Evolutionary conservation across 2,329 filamentous ascomycete genomes (phyloP), one percentile per base, ranked within the genome.

Genomic region (Plectosphaerella sp.): DNA sequence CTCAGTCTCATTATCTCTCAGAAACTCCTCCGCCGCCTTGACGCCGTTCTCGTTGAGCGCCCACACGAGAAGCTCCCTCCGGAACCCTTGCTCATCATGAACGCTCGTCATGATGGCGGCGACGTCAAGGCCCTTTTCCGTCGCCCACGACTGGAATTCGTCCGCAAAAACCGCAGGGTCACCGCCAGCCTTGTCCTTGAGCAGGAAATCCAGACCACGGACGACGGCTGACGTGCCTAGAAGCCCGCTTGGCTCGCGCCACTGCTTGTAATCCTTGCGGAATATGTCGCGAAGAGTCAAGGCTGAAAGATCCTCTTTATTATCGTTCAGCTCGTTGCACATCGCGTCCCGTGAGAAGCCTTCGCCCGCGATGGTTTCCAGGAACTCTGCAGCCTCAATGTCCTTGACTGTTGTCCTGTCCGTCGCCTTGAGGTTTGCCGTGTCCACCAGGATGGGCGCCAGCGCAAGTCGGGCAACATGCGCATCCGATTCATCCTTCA

Each of bases 201-300:
- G 64, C 39, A 92, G 67, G 56, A 84, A 88, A 5, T 70, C 67
- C 6, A 92, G 67, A n/a, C 78, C 70, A 58, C 83, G 83, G 3
- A 88, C 82, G 3, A 86, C 75, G 42, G 60, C 82, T 82, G 51
- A 54, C 15, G 89, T 82, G n/a, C 89, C 89, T 5, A 93, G 74
- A 16, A 70, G 74, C 37, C 83, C 63, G 0, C 67, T 71, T 11
- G 72, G 71, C 51, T 83, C 81, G 11, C 70, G 71, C 89, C 89
- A 94, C 63, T 88, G 78, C 71, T 95, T 95, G 70, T 92, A 95
- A 69, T 95, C 89, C 67, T 93, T 93, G 57, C 87, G 77, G 49
- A 93, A 68, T 39, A 92, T 78, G 59, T 92, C 89, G 20, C 78
- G 71, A 58, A 91, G 67, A 37, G 70, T 72, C 45, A 94, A 69